Conservation (phyloP, 2,329 filamentous ascomycete genomes). For the Aspergillus terreus region DNA sequence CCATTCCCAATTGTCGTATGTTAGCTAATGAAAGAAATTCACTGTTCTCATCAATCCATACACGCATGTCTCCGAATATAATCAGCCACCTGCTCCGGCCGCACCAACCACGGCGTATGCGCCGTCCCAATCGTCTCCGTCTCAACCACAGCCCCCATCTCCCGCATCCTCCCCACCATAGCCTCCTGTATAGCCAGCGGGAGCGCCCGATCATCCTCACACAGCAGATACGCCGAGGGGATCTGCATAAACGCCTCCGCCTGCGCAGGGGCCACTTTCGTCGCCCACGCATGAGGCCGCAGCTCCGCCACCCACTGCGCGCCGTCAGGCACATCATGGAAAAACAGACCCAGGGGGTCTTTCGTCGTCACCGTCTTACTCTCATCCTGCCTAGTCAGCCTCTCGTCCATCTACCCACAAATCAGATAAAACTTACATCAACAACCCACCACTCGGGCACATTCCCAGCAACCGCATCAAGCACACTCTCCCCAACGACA, state of each 20-base stretch:
- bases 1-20: neutral
- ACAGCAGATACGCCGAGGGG: constrained; percentile 24
- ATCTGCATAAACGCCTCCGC: constrained; percentile 23
- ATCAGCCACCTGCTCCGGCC: constrained; percentile 16
- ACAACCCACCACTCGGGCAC: constrained; percentile 26
- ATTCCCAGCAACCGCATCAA: constrained; percentile 26
- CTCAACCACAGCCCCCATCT: constrained; percentile 23
- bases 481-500: constrained; percentile 26
- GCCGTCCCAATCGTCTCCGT: constrained; percentile 26
- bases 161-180: constrained; percentile 27
- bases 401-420: neutral
- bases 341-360: constrained; percentile 25
- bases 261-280: constrained; percentile 25
- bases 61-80: constrained; percentile 17
- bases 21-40: neutral
- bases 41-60: too few relatives aligned
- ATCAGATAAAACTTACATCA: constrained; percentile 21
- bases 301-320: constrained; percentile 25
- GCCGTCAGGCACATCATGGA: constrained; percentile 30
- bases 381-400: constrained; percentile 9
- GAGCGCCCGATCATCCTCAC: constrained; percentile 28
- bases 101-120: constrained; percentile 29
- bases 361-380: constrained; percentile 22
- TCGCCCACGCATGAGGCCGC: constrained; percentile 28
- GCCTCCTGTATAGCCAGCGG: constrained; percentile 28